phyloP scores from a whole-genome alignment of 2,329 filamentous ascomycete genomes.

The Paracoccidioides brasiliensis region DNA sequence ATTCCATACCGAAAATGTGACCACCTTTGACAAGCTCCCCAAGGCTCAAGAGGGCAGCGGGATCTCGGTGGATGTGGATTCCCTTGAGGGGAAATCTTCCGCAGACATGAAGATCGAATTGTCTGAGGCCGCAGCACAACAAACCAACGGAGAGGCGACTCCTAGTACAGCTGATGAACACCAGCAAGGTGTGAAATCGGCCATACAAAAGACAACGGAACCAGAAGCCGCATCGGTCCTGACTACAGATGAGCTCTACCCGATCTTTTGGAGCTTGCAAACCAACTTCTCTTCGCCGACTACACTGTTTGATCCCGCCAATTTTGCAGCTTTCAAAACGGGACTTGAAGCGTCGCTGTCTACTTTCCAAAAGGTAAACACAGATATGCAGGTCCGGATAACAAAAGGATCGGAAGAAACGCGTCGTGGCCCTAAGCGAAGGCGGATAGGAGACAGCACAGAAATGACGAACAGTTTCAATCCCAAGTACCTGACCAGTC shows the following conservation, averaged over 20 bases:
- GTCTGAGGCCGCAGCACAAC: constrained; percentile 10
- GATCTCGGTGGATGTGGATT: constrained; percentile 56
- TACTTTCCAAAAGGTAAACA: constrained; percentile 62
- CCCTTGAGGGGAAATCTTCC: constrained; percentile 27
- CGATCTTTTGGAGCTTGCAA: constrained; percentile 88
- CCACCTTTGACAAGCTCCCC: constrained; percentile 56
- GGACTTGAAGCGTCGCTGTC: constrained; percentile 50
- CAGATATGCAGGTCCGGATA: constrained; percentile 55
- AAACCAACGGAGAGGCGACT: not conserved
- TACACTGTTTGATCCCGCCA: constrained; percentile 56
- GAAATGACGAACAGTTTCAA: constrained; percentile 69
- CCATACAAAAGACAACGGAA: constrained; percentile 2
- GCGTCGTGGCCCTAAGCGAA: constrained; percentile 57
- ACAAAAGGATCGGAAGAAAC: constrained; percentile 48
- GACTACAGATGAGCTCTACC: constrained; percentile 64
- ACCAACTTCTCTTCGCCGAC: constrained; percentile 84
- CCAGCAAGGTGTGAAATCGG: constrained; percentile 14
- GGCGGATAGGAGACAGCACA: constrained; percentile 47
- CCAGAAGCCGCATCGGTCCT: constrained; percentile 38
- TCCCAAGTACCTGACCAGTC: constrained; percentile 95
- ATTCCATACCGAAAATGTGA: constrained; percentile 91
- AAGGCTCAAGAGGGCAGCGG: constrained; percentile 23
- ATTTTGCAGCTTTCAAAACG: constrained; percentile 53
- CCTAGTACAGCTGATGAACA: constrained; percentile 4
- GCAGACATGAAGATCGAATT: constrained; percentile 11